Conservation (phyloP, 768 basidiomycete species). For the Melanogaster broomeanus region DNA sequence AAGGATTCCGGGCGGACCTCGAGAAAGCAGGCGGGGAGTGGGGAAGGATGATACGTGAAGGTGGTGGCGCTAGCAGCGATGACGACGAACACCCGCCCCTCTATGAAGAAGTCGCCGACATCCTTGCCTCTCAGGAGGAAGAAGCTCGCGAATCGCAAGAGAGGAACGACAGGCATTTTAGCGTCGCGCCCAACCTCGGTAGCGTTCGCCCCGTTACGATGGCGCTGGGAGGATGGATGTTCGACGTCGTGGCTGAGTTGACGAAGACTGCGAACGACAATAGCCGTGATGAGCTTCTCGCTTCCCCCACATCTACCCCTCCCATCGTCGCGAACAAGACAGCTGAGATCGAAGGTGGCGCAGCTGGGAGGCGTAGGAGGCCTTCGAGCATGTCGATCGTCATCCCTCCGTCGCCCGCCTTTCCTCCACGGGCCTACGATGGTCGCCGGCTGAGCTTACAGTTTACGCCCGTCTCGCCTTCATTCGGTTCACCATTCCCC, state of each 20-base stretch:
- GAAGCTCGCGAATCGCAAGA: constrained; percentile 31
- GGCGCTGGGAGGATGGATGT: constrained; percentile 77
- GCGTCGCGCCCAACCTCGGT: constrained; percentile 35
- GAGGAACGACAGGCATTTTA: constrained; percentile 41
- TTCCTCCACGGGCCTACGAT: constrained; percentile 31
- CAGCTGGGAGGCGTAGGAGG: constrained; percentile 17
- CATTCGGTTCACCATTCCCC: constrained; percentile 30
- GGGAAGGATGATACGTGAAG: constrained; percentile 65
- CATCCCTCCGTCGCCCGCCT: constrained; percentile 27
- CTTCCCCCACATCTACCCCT: constrained; percentile 18
- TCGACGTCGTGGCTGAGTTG: constrained; percentile 72
- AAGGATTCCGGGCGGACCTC: constrained; percentile 83
- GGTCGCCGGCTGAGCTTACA: constrained; percentile 54
- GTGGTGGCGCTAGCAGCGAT: constrained; percentile 51
- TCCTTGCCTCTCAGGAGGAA: constrained; percentile 47
- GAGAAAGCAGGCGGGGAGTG: constrained; percentile 70
- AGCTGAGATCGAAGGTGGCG: constrained; percentile 21
- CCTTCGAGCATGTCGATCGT: constrained; percentile 41
- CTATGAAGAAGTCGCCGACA: constrained; percentile 45
- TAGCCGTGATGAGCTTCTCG: constrained; percentile 7
- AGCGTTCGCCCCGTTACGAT: constrained; percentile 53
- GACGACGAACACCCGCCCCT: constrained; percentile 29
- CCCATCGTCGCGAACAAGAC: constrained; percentile 23
- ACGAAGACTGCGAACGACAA: constrained; percentile 34
- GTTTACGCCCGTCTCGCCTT: constrained; percentile 59